phyloP scores from a whole-genome alignment of 2,329 filamentous ascomycete species.

The Beauveria sp. region DNA sequence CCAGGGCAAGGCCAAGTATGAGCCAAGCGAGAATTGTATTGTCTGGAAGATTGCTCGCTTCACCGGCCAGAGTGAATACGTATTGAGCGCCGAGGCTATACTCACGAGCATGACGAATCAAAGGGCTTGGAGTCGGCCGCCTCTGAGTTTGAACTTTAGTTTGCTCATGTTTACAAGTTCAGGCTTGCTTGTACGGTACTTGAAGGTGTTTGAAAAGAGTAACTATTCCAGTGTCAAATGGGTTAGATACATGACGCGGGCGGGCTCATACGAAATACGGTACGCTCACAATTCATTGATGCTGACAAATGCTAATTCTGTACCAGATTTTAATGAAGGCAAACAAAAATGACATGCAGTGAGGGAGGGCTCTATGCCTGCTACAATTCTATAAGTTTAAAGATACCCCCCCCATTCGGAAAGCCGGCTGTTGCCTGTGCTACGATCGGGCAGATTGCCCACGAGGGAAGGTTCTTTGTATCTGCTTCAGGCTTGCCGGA shows the following conservation, averaged over 20 bases:
- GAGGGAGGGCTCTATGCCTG: too few species aligned
- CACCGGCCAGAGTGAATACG: conserved; percentile 93
- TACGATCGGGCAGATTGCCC: too few species aligned
- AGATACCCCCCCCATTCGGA: not conserved
- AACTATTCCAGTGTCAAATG: conserved; percentile 99
- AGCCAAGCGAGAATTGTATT: conserved; percentile 95
- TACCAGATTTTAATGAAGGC: conserved; percentile 23
- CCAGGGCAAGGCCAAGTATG: conserved; percentile 96
- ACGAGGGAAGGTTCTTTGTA: too few species aligned
- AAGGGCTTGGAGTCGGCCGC: conserved; percentile 91
- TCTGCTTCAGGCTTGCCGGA: not conserved
- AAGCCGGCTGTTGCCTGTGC: too few species aligned
- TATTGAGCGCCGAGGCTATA: conserved; percentile 86
- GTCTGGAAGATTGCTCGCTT: conserved; percentile 99
- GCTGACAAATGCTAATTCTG: conserved; percentile 5
- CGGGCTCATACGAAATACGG: conserved; percentile 95
- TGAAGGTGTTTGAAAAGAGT: conserved; percentile 99
- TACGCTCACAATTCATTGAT: conserved; percentile 28
- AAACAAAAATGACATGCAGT: too few species aligned
- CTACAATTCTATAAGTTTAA: not conserved
- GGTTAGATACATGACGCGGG: conserved; percentile 98
- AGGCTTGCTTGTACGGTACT: conserved; percentile 81
- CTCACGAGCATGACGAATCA: conserved; percentile 97
- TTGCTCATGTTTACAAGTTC: conserved; percentile 97
- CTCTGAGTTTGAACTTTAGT: conserved; percentile 84